Evolutionary conservation across 2,329 filamentous ascomycete genomes (phyloP).

Genomic region (Emergomyces pasteurianus): DNA sequence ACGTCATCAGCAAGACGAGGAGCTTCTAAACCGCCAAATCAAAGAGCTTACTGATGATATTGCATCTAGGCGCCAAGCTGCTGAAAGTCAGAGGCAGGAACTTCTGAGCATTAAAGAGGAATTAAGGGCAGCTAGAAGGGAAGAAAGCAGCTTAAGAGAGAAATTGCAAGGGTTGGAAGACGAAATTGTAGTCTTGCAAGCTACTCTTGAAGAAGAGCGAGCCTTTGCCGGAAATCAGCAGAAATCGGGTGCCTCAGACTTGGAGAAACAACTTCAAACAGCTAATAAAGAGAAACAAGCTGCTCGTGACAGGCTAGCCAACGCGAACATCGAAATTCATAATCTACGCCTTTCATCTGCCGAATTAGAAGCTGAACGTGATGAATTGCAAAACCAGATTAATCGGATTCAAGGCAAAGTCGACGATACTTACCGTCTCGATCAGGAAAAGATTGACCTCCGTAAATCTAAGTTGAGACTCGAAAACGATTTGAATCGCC

Average conservation of each 20-base stretch:
- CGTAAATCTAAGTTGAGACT: slow-evolving; percentile 56
- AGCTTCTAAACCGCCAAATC: slow-evolving; percentile 58
- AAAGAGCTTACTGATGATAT: slow-evolving; percentile 62
- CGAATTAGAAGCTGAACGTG: slow-evolving; percentile 52
- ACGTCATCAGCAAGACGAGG: slow-evolving; percentile 60
- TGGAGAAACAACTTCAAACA: slow-evolving; percentile 45
- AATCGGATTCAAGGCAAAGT: slow-evolving; percentile 43
- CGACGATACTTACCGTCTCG: slow-evolving; percentile 47
- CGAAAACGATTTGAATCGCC: slow-evolving; percentile 53
- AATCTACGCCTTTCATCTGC: slow-evolving; percentile 45
- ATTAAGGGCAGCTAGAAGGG: slow-evolving; percentile 54
- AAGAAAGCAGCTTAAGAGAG: slow-evolving; percentile 50
- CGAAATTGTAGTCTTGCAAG: slow-evolving; percentile 62
- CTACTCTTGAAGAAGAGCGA: slow-evolving; percentile 51
- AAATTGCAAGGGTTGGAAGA: slow-evolving; percentile 60
- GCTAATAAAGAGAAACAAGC: slow-evolving; percentile 49
- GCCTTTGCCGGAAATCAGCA: slow-evolving; percentile 48
- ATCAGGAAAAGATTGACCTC: slow-evolving; percentile 58
- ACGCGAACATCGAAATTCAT: slow-evolving; percentile 48
- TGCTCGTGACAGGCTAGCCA: slow-evolving; percentile 52
- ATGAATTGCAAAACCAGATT: slow-evolving; percentile 53
- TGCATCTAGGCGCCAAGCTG: slow-evolving; percentile 50
- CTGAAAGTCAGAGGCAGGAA: slow-evolving; percentile 56
- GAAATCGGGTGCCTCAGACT: slow-evolving; percentile 46
- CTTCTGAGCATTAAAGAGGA: slow-evolving; percentile 56